phyloP scores from a whole-genome alignment of 208 protist species.

The Polymyxa betae region DNA sequence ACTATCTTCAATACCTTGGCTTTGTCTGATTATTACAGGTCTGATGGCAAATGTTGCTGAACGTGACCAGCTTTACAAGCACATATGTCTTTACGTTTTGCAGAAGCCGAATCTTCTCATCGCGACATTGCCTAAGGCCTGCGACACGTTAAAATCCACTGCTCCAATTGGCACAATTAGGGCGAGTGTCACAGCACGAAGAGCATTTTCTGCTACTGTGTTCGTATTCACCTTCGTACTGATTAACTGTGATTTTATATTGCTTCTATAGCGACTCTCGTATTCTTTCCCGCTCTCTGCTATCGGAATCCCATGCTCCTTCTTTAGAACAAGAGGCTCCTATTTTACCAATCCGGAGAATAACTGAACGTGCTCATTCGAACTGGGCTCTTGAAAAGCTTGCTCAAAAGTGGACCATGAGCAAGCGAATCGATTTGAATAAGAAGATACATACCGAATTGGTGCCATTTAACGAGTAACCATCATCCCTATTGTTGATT shows the following conservation, averaged over 20 bases:
- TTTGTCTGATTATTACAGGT: background rate
- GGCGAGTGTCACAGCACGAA: too few species aligned
- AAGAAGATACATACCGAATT: background rate
- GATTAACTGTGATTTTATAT: too few species aligned
- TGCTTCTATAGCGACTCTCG: too few species aligned
- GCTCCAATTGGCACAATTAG: too few species aligned
- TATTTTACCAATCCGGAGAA: background rate
- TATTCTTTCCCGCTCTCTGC: too few species aligned
- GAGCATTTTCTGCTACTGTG: too few species aligned
- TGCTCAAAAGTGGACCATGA: background rate
- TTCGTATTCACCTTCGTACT: too few species aligned
- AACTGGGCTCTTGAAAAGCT: constrained; percentile 17
- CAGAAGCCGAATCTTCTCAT: background rate
- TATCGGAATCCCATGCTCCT: too few species aligned
- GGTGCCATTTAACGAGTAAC: background rate
- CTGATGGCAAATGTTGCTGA: background rate
- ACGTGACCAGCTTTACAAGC: background rate
- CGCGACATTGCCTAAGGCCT: background rate
- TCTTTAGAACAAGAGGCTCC: too few species aligned
- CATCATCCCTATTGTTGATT: background rate
- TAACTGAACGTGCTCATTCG: background rate
- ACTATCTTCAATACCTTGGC: background rate
- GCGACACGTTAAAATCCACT: too few species aligned
- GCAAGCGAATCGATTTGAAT: background rate
- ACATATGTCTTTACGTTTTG: background rate